A percentile compares a stretch with the other conserved stretches of the same genome.
These are phyloP conservation scores for Russula sp. DNA, from an alignment of 768 basidiomycete species.

Conservation along the genomic window DNA sequence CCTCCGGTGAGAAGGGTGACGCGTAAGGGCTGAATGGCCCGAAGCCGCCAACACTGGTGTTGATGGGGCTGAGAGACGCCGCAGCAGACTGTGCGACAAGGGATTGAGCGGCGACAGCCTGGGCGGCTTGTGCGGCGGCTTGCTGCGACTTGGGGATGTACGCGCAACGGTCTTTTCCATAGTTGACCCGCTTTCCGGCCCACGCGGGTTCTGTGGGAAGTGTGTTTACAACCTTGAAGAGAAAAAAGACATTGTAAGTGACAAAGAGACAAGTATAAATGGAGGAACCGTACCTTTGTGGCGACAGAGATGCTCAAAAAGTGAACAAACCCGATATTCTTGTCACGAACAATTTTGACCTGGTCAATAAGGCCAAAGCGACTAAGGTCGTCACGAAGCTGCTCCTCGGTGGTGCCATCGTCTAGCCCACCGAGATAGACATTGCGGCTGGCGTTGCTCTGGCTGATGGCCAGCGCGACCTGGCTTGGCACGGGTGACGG, in stretches of 20 bases:
- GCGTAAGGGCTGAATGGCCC: constrained; percentile 52
- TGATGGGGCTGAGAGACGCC: constrained; percentile 38
- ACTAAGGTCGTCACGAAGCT: constrained; percentile 85
- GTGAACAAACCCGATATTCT: constrained; percentile 99
- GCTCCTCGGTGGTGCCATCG: constrained; percentile 86
- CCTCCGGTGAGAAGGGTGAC: constrained; percentile 50
- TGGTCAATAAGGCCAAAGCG: constrained; percentile 97
- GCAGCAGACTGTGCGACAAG: constrained; percentile 52
- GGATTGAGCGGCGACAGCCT: constrained; percentile 82
- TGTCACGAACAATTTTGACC: constrained; percentile 98
- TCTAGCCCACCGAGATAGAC: constrained; percentile 96
- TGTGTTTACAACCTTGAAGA: constrained; percentile 81
- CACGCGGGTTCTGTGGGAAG: constrained; percentile 89
- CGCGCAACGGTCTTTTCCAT: constrained; percentile 97
- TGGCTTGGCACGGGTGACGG: constrained; percentile 83
- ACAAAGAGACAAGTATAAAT: background rate
- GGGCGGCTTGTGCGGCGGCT: constrained; percentile 81
- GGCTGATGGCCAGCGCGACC: constrained; percentile 83
- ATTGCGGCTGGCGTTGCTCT: constrained; percentile 91
- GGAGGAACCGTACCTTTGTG: constrained; percentile 58
- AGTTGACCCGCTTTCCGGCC: constrained; percentile 96
- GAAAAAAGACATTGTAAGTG: background rate
- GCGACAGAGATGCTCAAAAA: constrained; percentile 94
- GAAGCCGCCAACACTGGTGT: constrained; percentile 35
- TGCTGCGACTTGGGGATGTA: constrained; percentile 96